Conservation (phyloP, 208 protist species). For the Crithidia bombi region DNA sequence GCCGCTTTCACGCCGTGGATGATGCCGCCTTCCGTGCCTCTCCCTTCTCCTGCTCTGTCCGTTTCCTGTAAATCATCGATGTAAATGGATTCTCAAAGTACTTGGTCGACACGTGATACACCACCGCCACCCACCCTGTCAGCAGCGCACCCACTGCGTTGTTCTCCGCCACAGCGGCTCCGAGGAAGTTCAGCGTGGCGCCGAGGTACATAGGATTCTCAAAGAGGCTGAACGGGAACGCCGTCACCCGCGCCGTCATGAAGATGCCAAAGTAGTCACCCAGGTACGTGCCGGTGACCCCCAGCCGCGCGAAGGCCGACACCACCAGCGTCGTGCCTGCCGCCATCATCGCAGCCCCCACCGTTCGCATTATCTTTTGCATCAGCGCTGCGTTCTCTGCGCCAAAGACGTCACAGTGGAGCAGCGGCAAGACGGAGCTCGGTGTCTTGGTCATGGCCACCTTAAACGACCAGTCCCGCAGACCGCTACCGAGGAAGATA, state of each 20-base stretch:
- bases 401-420: conserved; percentile 14
- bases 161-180: conserved; percentile 62
- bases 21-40: background rate
- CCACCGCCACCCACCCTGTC: conserved; percentile 66
- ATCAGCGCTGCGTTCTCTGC: background rate
- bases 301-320: conserved; percentile 70
- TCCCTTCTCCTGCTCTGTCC: background rate
- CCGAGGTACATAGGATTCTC: conserved; percentile 95
- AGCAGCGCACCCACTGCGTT: conserved; percentile 78
- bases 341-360: conserved; percentile 49
- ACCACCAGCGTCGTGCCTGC: conserved; percentile 77
- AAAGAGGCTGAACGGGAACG: conserved; percentile 94
- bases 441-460: conserved; percentile 58
- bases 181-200: conserved; percentile 89
- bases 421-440: conserved; percentile 31
- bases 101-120: conserved; percentile 83
- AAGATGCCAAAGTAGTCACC: conserved; percentile 96
- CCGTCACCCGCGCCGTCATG: conserved; percentile 85
- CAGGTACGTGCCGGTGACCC: conserved; percentile 93
- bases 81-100: conserved; percentile 95
- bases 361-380: conserved; percentile 15
- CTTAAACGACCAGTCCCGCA: conserved; percentile 81
- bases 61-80: conserved; percentile 79
- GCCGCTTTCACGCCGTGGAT: background rate
- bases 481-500: conserved; percentile 76